A percentile compares a stretch with the other conserved stretches of the same genome.
These are phyloP conservation scores for Dothidotthia symphoricarpi DNA, from an alignment of 2,329 filamentous ascomycete species.

Conservation along the genomic window DNA sequence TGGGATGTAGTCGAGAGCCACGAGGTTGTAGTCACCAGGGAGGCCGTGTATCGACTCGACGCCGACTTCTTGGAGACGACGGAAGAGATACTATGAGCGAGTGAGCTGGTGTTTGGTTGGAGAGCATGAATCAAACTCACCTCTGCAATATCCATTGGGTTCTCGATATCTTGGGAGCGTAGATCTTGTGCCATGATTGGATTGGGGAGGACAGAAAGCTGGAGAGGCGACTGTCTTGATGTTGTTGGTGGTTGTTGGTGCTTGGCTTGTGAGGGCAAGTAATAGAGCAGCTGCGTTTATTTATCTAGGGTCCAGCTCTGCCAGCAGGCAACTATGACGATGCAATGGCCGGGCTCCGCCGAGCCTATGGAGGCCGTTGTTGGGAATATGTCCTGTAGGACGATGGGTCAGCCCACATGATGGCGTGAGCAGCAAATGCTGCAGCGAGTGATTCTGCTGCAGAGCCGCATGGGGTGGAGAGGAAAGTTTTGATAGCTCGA, in stretches of 20 bases:
- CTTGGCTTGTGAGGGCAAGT: no score
- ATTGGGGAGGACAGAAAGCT: constrained; percentile 2
- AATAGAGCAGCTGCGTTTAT: no score
- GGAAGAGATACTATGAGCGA: constrained; percentile 39
- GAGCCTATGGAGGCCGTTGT: no score
- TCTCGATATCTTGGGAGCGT: constrained; percentile 44
- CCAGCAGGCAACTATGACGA: background rate
- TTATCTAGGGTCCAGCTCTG: background rate
- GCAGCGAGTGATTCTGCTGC: no score
- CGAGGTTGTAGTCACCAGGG: constrained; percentile 46
- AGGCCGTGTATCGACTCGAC: constrained; percentile 50
- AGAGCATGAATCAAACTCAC: constrained; percentile 15
- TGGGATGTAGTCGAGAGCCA: constrained; percentile 57
- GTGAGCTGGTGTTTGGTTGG: background rate
- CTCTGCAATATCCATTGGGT: constrained; percentile 59
- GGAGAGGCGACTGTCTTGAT: constrained; percentile 4
- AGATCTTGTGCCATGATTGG: constrained; percentile 41
- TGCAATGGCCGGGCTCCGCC: background rate
- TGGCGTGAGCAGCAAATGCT: no score
- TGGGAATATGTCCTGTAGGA: no score
- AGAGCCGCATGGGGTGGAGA: no score
- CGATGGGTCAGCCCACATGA: no score
- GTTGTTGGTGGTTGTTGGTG: constrained; percentile 14
- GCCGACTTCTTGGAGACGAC: constrained; percentile 45
- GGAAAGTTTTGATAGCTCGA: no score